Evolutionary conservation across 148 eudicot species (phyloP).

Genomic region (Bassia scoparia): DNA sequence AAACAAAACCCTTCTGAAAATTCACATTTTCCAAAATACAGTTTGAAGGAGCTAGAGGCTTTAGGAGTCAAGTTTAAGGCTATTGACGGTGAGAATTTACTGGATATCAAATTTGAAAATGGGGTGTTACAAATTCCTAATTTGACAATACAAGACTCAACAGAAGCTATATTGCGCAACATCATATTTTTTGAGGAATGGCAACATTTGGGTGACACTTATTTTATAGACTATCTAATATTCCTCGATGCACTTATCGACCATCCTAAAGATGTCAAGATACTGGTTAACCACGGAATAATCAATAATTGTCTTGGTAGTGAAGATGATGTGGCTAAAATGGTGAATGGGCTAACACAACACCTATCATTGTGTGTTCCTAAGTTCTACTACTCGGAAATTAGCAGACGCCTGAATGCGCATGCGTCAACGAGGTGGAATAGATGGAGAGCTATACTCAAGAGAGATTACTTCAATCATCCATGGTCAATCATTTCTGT

Average conservation of each 20-base stretch:
- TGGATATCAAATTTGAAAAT: too few relatives aligned
- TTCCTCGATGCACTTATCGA: constrained; percentile 26
- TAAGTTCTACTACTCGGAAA: neutral
- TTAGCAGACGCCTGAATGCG: neutral
- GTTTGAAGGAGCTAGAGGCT: too few relatives aligned
- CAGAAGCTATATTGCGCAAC: constrained; percentile 21
- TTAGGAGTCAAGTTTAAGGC: too few relatives aligned
- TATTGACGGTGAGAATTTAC: too few relatives aligned
- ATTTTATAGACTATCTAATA: constrained; percentile 22
- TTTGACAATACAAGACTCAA: neutral
- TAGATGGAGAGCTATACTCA: constrained; percentile 22
- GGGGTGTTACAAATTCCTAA: too few relatives aligned
- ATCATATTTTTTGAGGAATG: constrained; percentile 23
- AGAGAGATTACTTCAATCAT: constrained; percentile 24
- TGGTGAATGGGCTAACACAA: constrained; percentile 16
- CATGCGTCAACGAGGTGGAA: constrained; percentile 6
- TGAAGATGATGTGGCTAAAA: constrained; percentile 16
- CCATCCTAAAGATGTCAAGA: constrained; percentile 23
- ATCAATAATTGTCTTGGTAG: constrained; percentile 23
- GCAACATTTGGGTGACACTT: constrained; percentile 12
- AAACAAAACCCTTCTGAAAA: too few relatives aligned
- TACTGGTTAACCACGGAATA: constrained; percentile 26
- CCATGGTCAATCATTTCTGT: constrained; percentile 26
- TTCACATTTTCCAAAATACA: too few relatives aligned
- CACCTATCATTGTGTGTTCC: neutral